Base-by-base conservation (phyloP, 352 stramenopile species). In the Phytophthora megakarya region DNA sequence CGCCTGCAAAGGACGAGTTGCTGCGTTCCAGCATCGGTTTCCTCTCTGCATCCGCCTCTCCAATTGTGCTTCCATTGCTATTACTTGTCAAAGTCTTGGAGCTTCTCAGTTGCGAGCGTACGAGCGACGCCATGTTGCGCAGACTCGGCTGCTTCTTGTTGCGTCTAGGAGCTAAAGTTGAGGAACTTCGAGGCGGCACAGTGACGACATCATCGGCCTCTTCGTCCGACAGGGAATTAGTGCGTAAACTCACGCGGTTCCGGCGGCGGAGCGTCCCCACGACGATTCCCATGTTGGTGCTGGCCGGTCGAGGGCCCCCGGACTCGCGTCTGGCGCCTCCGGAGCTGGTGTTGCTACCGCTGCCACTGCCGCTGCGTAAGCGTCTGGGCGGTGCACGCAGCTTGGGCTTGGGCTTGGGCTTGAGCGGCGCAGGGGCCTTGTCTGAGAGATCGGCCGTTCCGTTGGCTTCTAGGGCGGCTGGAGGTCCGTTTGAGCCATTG, bases 1-100 rank as follows among this genome's bases (percentile, higher is more conserved):
- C 76, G 12, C 80, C 81, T 11, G 87, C 87, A 65, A 93, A 93
- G 18, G 80, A 84, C 64, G 64, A 76, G 53, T 76, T 73, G 46
- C 68, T 76, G n/a, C 62, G 65, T 21, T 72, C 61, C 11, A 68
- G 58, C 12, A 3, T 13, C 28, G 49, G 42, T 39, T 19, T 62
- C 19, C 35, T 38, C 22, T 70, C 37, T 22, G 32, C 28, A 5
- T 46, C 47, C 7, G 12, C 25, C n/a, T 60, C 39, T 19, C 16
- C 26, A 3, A 47, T 35, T 32, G 25, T 28, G 3, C 38, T 65
- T 9, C 44, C 65, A 19, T 30, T 49, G 22, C 26, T 49, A 4
- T n/a, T 43, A 6, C 5, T 16, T 16, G 26, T n/a, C 18, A 64
- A 6, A 47, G 43, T 76, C 37, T 70, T 70, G 26, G 75, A 81